Base-by-base conservation (phyloP, 768 basidiomycete species). In the Tylopilus cervinicoccineus region DNA sequence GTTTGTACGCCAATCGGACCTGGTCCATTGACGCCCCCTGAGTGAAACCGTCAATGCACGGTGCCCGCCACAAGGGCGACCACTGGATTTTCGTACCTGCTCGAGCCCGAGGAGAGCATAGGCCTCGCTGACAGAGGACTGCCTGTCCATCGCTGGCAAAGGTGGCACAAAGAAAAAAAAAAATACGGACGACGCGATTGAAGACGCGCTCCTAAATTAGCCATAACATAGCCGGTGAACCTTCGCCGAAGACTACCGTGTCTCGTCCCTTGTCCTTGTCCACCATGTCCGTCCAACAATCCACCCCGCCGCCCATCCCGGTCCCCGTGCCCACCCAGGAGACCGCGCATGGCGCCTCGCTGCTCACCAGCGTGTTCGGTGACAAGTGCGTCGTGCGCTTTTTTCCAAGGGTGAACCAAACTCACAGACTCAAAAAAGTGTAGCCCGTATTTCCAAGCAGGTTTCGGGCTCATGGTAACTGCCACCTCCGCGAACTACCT, bases 381-480 rank as follows among this genome's bases (percentile, higher is more conserved):
- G 81, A 86, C 72, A 88, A 88, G 86, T 88, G 64, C 71, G 85
- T 74, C 43, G 23, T 26, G n/a, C 48, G 41, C 16, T n/a, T 43
- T 38, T 54, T 24, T 8, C 17, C 27, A 17, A 6, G 45, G 36
- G 26, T 45, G 32, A 44, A 23, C 43, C 32, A 28, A 44, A 20
- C 48, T 54, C 47, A 67, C 55, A n/a, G 50, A 38, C 52, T 47
- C 53, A 61, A 70, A 63, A 41, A 78, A 77, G 70, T 59, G 62
- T 59, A 99, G 96, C 65, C 95, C 93, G 31, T 94, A 93, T 72
- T 98, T 99, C 64, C 91, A 95, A 64, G 96, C 95, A 40, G 95
- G 96, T 23, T 97, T 97, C 60, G 96, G 95, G 29, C 79, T 99
- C 31, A 94, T 98, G 93, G 95, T 94, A 56, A 49, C 70, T 19